Conservation (phyloP, 352 stramenopile species). For the Pythium diclinum region DNA sequence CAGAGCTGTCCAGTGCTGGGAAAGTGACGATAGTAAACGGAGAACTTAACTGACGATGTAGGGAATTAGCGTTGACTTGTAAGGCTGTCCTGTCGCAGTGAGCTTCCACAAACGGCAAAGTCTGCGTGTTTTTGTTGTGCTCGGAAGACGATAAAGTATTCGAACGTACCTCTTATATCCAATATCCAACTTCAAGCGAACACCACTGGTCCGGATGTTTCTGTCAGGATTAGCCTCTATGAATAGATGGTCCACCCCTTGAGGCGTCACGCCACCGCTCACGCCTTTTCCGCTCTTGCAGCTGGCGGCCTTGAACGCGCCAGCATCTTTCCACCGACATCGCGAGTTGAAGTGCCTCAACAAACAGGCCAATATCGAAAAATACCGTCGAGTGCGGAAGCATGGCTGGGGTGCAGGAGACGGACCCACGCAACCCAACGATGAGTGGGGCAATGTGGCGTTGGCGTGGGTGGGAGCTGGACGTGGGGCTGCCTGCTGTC, state of each 20-base stretch:
- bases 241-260: slow-evolving; percentile 5
- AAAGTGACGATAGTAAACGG: neutral
- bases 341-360: slow-evolving; percentile 18
- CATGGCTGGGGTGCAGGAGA: neutral
- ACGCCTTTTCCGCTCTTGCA: slow-evolving; percentile 12
- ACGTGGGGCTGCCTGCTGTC: neutral
- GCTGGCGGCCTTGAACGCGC: slow-evolving; percentile 24
- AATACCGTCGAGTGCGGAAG: neutral
- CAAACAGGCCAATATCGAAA: neutral
- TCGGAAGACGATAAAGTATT: neutral
- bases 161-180: neutral
- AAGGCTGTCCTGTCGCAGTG: neutral
- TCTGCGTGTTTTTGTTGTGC: slow-evolving; percentile 1
- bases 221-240: neutral
- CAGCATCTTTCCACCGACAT: slow-evolving; percentile 17
- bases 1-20: neutral
- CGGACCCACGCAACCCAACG: neutral
- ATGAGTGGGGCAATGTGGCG: neutral
- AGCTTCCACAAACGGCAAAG: neutral
- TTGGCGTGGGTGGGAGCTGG: neutral
- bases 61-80: neutral
- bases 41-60: neutral
- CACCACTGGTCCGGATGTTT: neutral
- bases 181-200: slow-evolving; percentile 7
- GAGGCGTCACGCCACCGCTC: neutral